phyloP scores from a whole-genome alignment of 768 basidiomycete genomes.

The Porphyrellus cyaneotinctus region DNA sequence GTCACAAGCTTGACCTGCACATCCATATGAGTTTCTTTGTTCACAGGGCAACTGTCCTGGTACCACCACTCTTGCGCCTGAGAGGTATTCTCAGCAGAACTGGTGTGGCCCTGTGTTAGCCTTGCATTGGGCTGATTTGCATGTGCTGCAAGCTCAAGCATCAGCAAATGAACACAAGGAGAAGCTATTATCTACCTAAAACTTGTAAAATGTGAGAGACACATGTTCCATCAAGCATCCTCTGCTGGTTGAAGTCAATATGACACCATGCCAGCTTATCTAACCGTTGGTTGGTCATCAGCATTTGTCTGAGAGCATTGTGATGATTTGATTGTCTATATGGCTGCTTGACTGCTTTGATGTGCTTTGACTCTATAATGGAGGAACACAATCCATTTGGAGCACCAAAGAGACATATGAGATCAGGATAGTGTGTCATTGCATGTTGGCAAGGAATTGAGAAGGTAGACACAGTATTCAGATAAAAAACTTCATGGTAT shows the following conservation, averaged over 20 bases:
- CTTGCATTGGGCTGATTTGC: no score
- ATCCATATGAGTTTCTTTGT: no score
- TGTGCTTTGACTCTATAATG: background rate
- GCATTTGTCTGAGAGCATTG: background rate
- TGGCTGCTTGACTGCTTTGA: background rate
- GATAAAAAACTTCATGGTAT: background rate
- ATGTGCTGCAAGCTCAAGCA: no score
- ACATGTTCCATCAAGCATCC: background rate
- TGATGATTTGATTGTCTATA: background rate
- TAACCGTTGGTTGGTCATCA: background rate
- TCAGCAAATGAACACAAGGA: no score
- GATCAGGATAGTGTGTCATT: background rate
- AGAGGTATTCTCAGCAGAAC: no score
- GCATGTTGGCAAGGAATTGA: background rate
- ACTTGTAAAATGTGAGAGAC: background rate
- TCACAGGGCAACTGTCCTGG: no score
- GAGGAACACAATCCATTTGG: background rate
- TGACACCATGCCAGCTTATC: background rate
- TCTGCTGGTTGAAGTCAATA: background rate
- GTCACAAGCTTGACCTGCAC: background rate
- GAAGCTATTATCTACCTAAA: no score
- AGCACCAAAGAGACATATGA: background rate
- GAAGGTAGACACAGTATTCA: background rate
- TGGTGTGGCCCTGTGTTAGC: no score
- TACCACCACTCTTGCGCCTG: no score